A percentile compares a stretch with the other conserved stretches of the same genome.
phyloP scores from a whole-genome alignment of 805 yeast genomes.

The Starmerella vaccinii region DNA sequence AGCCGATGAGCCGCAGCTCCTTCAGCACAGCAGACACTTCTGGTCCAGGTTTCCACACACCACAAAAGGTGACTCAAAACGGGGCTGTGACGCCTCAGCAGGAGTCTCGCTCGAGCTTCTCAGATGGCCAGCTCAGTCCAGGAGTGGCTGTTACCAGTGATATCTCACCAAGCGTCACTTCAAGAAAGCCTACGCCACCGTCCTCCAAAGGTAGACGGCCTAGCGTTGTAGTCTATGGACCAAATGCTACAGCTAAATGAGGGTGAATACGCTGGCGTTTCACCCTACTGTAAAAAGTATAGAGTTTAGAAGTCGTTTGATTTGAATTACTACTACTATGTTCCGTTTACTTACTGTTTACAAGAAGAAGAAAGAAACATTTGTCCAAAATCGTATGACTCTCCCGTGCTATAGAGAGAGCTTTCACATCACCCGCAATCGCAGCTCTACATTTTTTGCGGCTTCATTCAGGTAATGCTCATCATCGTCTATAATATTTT shows the following conservation, averaged over 20 bases:
- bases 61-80: neutral
- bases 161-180: neutral
- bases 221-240: slow-evolving; percentile 12
- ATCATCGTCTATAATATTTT: neutral
- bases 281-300: slow-evolving; percentile 1
- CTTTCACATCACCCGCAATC: too few relatives aligned
- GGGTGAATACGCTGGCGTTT: slow-evolving; percentile 5
- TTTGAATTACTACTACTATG: too few relatives aligned
- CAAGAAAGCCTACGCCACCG: slow-evolving; percentile 3
- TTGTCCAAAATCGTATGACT: neutral
- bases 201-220: slow-evolving; percentile 10
- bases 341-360: too few relatives aligned
- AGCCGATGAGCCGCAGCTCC: neutral
- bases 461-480: too few relatives aligned
- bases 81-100: neutral
- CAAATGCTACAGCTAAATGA: neutral
- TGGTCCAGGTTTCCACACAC: neutral
- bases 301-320: neutral
- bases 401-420: too few relatives aligned
- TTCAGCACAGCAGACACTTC: neutral
- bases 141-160: slow-evolving; percentile 1
- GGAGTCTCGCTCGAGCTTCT: neutral
- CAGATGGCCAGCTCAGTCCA: neutral
- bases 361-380: neutral
- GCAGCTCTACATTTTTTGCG: too few relatives aligned